Percentiles rank a stretch among this genome's conserved stretches.
phyloP scores from a whole-genome alignment of 352 stramenopile genomes.

The Globisporangium rhizosaccharum region DNA sequence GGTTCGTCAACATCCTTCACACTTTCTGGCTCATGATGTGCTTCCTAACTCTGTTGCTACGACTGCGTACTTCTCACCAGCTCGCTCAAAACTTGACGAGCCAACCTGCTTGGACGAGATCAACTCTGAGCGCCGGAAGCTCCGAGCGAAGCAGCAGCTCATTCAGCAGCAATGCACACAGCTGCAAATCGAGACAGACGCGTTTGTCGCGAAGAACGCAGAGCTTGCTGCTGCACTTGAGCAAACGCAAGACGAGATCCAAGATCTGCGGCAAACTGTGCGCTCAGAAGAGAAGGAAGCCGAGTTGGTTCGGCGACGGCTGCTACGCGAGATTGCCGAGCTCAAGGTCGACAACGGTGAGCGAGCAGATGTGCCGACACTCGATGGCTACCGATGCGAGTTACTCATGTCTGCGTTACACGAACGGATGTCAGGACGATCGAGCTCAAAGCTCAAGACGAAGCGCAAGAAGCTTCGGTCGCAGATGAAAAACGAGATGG shows the following conservation, averaged over 20 bases:
- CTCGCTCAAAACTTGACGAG: slow-evolving; percentile 11
- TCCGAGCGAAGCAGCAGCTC: slow-evolving; percentile 37
- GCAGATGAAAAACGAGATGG: slow-evolving; percentile 43
- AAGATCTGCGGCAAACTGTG: slow-evolving; percentile 26
- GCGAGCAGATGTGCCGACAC: not conserved
- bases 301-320: slow-evolving; percentile 19
- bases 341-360: slow-evolving; percentile 37
- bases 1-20: slow-evolving; percentile 9
- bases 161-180: slow-evolving; percentile 39
- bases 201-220: slow-evolving; percentile 18
- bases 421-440: slow-evolving; percentile 17
- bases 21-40: not conserved
- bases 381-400: not conserved
- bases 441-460: slow-evolving; percentile 31
- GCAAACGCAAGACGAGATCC: slow-evolving; percentile 16
- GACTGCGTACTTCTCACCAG: slow-evolving; percentile 11
- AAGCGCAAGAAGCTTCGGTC: slow-evolving; percentile 40
- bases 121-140: slow-evolving; percentile 29
- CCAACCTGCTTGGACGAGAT: slow-evolving; percentile 17
- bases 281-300: slow-evolving; percentile 33
- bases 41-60: not conserved
- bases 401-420: not conserved
- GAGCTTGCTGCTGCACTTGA: slow-evolving; percentile 26
- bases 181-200: slow-evolving; percentile 24
- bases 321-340: slow-evolving; percentile 25